Percentiles rank a stretch among this genome's conserved stretches.
Evolutionary conservation across 2,329 filamentous ascomycete genomes (phyloP).

Genomic region (Xylaria sp.): DNA sequence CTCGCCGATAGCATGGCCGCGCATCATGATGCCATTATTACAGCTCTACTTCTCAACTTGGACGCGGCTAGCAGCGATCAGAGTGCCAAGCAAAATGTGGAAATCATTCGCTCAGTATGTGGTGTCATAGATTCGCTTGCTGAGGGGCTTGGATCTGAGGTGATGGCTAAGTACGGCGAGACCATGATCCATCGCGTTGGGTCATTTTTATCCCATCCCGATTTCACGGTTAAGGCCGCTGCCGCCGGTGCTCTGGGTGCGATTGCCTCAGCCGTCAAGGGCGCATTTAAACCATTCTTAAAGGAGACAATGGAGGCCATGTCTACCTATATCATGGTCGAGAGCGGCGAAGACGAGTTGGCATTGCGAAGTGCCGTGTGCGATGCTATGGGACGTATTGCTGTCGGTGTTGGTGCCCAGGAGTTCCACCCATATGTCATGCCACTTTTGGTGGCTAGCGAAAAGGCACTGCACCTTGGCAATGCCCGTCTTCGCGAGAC

Average conservation of each 20-base stretch:
- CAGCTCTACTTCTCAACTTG: conserved; percentile 87
- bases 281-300: conserved; percentile 91
- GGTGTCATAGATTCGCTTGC: conserved; percentile 92
- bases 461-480: conserved; percentile 88
- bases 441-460: conserved; percentile 90
- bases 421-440: conserved; percentile 92
- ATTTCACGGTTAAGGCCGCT: conserved; percentile 89
- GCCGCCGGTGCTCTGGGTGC: conserved; percentile 91
- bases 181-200: conserved; percentile 88
- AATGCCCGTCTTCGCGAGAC: conserved; percentile 94
- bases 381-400: conserved; percentile 94
- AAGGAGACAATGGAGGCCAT: conserved; percentile 90
- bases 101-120: conserved; percentile 90
- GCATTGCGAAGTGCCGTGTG: conserved; percentile 89
- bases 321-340: conserved; percentile 83
- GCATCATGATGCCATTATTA: conserved; percentile 86
- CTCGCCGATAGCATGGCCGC: conserved; percentile 89
- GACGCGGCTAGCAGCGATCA: conserved; percentile 79
- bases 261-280: conserved; percentile 85
- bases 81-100: conserved; percentile 78
- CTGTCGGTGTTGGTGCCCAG: conserved; percentile 84
- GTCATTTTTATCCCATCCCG: conserved; percentile 82
- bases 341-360: conserved; percentile 89
- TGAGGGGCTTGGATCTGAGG: conserved; percentile 82
- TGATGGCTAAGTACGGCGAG: conserved; percentile 83